Conservation (phyloP, 805 yeast genomes). For the Hyphopichia homilentoma region DNA sequence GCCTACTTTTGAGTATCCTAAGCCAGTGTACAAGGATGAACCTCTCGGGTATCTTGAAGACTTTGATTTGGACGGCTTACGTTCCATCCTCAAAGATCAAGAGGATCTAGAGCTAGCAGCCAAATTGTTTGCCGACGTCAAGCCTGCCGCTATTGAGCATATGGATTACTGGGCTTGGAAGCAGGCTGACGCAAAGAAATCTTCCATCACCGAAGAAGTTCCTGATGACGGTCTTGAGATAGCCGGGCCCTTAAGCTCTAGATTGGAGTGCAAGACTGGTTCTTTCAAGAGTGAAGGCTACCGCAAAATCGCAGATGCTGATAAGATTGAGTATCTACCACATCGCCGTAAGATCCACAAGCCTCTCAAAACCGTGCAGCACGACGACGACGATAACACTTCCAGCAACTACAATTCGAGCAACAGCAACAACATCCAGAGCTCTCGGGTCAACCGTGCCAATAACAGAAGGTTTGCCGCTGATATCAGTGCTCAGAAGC, state of each 20-base stretch:
- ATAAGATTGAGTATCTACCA: conserved; percentile 74
- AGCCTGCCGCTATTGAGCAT: conserved; percentile 24
- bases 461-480: conserved; percentile 85
- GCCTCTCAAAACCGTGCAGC: conserved; percentile 73
- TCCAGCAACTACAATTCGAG: conserved; percentile 5
- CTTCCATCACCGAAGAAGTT: conserved; percentile 13
- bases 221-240: conserved; percentile 25
- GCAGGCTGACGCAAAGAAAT: conserved; percentile 28
- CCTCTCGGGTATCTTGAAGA: conserved; percentile 13
- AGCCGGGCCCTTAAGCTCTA: conserved; percentile 22
- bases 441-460: conserved; percentile 84
- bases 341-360: conserved; percentile 68
- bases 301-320: conserved; percentile 63
- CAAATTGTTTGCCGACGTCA: conserved; percentile 31
- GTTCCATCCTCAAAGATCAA: conserved; percentile 58
- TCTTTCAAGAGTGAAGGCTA: conserved; percentile 74
- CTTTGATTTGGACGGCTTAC: conserved; percentile 47
- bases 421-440: conserved; percentile 35
- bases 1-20: conserved; percentile 51
- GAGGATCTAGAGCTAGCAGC: conserved; percentile 65
- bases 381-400: conserved; percentile 48
- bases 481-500: conserved; percentile 78
- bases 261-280: conserved; percentile 47
- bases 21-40: conserved; percentile 52
- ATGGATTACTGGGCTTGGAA: conserved; percentile 69